Base-by-base conservation (phyloP, 1,139 yeast species). In the Candida tetrigidarum region DNA sequence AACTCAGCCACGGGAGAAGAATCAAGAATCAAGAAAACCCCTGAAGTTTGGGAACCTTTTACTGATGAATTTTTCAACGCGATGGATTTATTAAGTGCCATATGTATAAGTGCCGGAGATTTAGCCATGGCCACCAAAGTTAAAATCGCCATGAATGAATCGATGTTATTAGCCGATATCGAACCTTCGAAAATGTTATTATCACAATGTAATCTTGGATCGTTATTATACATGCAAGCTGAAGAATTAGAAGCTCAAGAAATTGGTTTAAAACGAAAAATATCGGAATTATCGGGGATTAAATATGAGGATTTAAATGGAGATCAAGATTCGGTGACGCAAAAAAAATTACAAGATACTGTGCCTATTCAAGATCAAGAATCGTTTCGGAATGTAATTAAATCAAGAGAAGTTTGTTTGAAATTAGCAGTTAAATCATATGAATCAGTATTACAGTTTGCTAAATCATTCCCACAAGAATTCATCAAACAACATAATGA, bases 61-160 rank as follows among this genome's bases (percentile, higher is more conserved):
- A 69, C 84, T 27, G 90, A 85, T 50, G 96, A 88, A 59, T 77
- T 84, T 50, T 84, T 88, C 64, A 82, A 82, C 48, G 86, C 88
- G 2, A 73, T 90, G 67, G 93, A 87, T 54, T 59, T 87, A 48
- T 76, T 83, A 50, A 80, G 85, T 7, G 89, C 91, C 1, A 72
- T 83, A 30, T 83, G 88, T 52, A 63, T 86, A 15, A 74, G 86
- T 1, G 73, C 83, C 5, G 90, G 91, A 8, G 92, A 86, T 58
- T 67, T 83, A 43, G 70, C 78, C 18, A 69, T 79, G 47, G 92
- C 95, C 0, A 67, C 84, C 18, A 72, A 80, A 45, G 76, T 86
- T 37, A 86, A 84, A 54, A 71, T 83, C 48, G 77, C 85, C 19
- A 81, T 89, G 50, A 83, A 87, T 8, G 83, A 83, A 56, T 78